Conservation (phyloP, 2,329 filamentous ascomycete genomes). For the Neoascochyta sp. region DNA sequence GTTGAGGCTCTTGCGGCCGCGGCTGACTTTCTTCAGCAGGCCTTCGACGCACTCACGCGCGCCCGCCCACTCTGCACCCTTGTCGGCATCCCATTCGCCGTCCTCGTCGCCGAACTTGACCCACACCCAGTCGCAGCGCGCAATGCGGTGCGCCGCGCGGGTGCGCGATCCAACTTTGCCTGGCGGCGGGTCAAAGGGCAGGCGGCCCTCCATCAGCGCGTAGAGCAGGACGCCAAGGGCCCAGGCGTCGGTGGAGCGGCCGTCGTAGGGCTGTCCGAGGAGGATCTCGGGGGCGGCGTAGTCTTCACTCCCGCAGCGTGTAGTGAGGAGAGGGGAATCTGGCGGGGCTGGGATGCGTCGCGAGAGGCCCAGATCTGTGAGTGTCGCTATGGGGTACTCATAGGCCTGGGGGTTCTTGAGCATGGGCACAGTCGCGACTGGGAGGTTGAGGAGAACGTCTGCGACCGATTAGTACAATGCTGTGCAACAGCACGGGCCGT, state of each 20-base stretch:
- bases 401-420: conserved; percentile 68
- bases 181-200: conserved; percentile 89
- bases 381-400: conserved; percentile 76
- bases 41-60: conserved; percentile 81
- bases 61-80: conserved; percentile 63
- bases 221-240: conserved; percentile 91
- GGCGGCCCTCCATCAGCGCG: conserved; percentile 83
- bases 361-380: conserved; percentile 89
- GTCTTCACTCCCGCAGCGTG: conserved; percentile 91
- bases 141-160: conserved; percentile 88
- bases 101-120: conserved; percentile 78
- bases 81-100: conserved; percentile 76
- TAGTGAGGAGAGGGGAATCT: conserved; percentile 83
- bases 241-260: conserved; percentile 89
- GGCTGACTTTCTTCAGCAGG: conserved; percentile 75
- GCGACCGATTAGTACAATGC: conserved; percentile 28
- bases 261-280: conserved; percentile 91
- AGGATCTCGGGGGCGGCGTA: conserved; percentile 96
- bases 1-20: conserved; percentile 67
- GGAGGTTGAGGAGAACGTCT: conserved; percentile 91
- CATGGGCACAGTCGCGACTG: conserved; percentile 61
- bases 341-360: conserved; percentile 69
- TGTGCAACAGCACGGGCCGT: conserved; percentile 20
- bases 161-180: conserved; percentile 70
- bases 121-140: conserved; percentile 94